phyloP scores from a whole-genome alignment of 2,329 filamentous ascomycete species.

The Sporothrix brasiliensis region DNA sequence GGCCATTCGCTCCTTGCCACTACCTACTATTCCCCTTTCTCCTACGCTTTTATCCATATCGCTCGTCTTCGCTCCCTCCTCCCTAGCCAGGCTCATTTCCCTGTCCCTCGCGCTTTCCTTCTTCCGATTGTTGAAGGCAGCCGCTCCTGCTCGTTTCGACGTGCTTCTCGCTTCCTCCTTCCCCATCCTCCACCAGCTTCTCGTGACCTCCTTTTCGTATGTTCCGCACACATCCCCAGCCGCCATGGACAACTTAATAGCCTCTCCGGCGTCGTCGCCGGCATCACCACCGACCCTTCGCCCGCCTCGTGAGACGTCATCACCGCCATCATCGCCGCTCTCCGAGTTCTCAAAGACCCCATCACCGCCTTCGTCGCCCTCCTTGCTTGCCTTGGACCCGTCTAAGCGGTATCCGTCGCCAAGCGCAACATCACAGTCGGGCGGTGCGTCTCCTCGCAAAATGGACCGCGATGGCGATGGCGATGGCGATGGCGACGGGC shows the following conservation, averaged over 20 bases:
- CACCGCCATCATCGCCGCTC: conserved; percentile 40
- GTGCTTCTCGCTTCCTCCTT: conserved; percentile 2
- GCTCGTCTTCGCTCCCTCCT: neutral
- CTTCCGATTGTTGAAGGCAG: conserved; percentile 5
- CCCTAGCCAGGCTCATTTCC: conserved; percentile 22
- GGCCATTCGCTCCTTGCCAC: conserved; percentile 22
- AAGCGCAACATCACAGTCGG: conserved; percentile 52
- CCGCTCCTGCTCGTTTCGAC: conserved; percentile 2
- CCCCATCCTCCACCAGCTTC: neutral
- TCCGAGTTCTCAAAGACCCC: conserved; percentile 59
- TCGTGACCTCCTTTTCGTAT: neutral
- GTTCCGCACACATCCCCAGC: conserved; percentile 1
- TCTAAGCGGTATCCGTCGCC: conserved; percentile 58
- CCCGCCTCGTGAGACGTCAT: conserved; percentile 20
- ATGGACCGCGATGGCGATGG: conserved; percentile 42
- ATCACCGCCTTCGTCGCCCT: conserved; percentile 53
- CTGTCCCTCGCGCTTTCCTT: conserved; percentile 24
- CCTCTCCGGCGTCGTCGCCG: conserved; percentile 30
- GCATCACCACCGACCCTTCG: conserved; percentile 7
- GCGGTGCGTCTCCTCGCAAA: conserved; percentile 57
- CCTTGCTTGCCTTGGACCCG: conserved; percentile 43
- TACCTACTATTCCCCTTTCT: neutral
- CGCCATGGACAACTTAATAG: conserved; percentile 32
- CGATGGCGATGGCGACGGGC: conserved; percentile 57
- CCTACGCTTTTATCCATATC: conserved; percentile 17